Percentiles rank a stretch among this genome's conserved stretches.
Evolutionary conservation across 768 basidiomycete species (phyloP).

Genomic region (Termitomyces heimii): DNA sequence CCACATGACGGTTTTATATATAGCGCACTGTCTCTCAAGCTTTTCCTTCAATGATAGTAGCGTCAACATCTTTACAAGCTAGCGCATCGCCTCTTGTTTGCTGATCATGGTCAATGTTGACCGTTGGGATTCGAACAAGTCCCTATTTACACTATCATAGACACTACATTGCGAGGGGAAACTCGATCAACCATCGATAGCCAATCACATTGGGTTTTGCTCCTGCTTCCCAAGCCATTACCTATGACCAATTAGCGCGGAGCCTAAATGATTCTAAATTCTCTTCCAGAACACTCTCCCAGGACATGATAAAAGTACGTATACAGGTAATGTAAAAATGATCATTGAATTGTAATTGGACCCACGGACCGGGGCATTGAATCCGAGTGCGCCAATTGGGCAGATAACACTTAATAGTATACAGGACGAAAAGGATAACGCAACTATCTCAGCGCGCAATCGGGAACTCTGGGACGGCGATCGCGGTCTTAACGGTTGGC

Average conservation of each 20-base stretch:
- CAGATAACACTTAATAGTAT: background rate
- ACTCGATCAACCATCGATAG: background rate
- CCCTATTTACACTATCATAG: too few species aligned
- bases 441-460: background rate
- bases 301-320: background rate
- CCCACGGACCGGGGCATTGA: background rate
- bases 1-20: background rate
- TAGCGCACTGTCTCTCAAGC: background rate
- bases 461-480: background rate
- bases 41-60: background rate
- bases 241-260: background rate
- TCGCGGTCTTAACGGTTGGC: background rate
- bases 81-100: background rate
- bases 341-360: background rate
- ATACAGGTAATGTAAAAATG: background rate
- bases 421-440: background rate
- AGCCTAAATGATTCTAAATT: background rate
- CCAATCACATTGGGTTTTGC: background rate
- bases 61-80: background rate
- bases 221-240: background rate
- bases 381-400: too few species aligned
- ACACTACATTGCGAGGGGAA: background rate
- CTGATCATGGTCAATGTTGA: background rate
- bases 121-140: background rate
- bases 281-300: background rate